Conservation (phyloP, 345 rosid genomes). For the Streptanthus diversifolius region DNA sequence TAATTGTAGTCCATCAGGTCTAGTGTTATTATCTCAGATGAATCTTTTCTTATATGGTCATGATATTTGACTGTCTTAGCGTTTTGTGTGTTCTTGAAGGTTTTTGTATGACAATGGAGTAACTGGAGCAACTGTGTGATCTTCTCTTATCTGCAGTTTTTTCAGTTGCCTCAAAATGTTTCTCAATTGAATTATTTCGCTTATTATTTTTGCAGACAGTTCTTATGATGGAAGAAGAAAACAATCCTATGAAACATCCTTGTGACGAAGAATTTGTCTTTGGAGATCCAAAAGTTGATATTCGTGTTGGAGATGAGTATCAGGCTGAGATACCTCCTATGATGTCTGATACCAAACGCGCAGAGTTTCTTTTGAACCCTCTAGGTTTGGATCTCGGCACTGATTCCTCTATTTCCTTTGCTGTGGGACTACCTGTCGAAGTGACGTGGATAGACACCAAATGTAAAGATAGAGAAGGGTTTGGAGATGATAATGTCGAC, state of each 20-base stretch:
- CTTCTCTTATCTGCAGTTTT: neutral
- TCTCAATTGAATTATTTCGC: neutral
- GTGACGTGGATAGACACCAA: conserved; percentile 39
- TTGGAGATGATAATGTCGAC: conserved; percentile 18
- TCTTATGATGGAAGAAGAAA: conserved; percentile 29
- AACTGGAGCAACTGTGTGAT: neutral
- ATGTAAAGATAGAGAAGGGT: conserved; percentile 4
- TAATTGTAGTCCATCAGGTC: neutral
- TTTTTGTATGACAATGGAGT: neutral
- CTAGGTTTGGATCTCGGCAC: conserved; percentile 16
- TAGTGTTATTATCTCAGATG: neutral
- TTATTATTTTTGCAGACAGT: neutral
- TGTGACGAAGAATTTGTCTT: conserved; percentile 34
- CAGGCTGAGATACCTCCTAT: conserved; percentile 58
- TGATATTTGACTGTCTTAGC: neutral
- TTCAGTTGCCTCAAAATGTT: neutral
- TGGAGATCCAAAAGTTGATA: conserved; percentile 44
- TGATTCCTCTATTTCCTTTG: conserved; percentile 38
- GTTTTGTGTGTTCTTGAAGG: conserved; percentile 3
- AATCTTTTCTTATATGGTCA: neutral
- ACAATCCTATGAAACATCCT: conserved; percentile 29
- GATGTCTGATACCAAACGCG: conserved; percentile 39
- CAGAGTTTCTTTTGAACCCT: conserved; percentile 34
- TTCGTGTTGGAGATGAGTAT: conserved; percentile 57
- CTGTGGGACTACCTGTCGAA: conserved; percentile 44